Base-by-base conservation (phyloP, 106 monocot genomes). In the Dioscorea dumetorum region DNA sequence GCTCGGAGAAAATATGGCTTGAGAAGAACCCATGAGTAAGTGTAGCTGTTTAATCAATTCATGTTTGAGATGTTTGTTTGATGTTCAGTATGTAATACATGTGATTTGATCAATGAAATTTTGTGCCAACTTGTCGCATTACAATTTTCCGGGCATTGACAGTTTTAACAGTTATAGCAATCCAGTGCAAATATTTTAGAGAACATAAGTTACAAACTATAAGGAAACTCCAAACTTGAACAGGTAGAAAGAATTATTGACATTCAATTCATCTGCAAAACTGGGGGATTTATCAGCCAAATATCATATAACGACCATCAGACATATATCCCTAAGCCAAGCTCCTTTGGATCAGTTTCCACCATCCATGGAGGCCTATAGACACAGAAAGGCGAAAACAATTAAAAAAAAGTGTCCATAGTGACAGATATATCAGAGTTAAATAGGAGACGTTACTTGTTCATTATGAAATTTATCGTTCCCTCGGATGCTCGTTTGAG, bases 321-420 rank as follows among this genome's bases (percentile, higher is more conserved):
- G 10, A 91, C 33, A 64, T 87, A 91, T 49, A 95, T 95, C 70
- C 90, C 94, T 33, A 95, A 67, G 50, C 82, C 85, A 58, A 91
- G 3, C 75, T 95, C 90, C 68, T 95, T 95, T 9, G 88, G 90
- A 78, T 82, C 63, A 23, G 94, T 91, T 72, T 91, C 94, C 66
- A 94, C 90, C 94, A 90, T 88, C 94, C 90, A 90, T 35, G 94
- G 85, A 67, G 81, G 75, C 75, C 94, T 94, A n/a, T n/a, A 50
- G 3, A 68, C 21, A 22, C 7, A 62, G 8, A 62, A 22, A 2
- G 14, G 52, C 8, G 20, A 33, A 52, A 20, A 24, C 24, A 41
- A 41, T 41, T 28, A 28, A 3, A 41, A 41, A 41, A 41, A 41
- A 41, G 10, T 41, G 41, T 41, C 10, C 41, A 41, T 10, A 41